Evolutionary conservation across 2,329 filamentous ascomycete species (phyloP).

Genomic region (Verticillium alfalfae): DNA sequence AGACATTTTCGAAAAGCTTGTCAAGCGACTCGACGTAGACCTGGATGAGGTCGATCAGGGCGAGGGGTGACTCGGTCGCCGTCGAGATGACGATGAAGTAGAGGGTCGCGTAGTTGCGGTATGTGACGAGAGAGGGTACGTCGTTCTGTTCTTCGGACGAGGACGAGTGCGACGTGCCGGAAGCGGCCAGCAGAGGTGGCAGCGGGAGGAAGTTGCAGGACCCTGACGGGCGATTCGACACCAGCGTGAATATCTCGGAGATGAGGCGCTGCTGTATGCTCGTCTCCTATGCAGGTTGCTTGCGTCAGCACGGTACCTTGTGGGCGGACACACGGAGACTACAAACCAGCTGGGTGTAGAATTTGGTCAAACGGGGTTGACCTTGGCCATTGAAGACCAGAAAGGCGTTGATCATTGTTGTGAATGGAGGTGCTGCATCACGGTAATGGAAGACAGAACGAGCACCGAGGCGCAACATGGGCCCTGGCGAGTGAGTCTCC

Average conservation of each 20-base stretch:
- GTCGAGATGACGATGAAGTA: conserved; percentile 99
- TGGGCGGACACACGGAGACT: neutral
- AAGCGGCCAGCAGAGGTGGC: conserved; percentile 58
- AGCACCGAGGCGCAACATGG: neutral
- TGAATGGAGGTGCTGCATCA: conserved; percentile 15
- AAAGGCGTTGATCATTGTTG: conserved; percentile 92
- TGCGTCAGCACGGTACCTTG: neutral
- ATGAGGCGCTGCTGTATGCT: conserved; percentile 95
- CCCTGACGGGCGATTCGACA: conserved; percentile 83
- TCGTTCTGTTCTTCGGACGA: conserved; percentile 72
- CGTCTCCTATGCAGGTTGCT: conserved; percentile 65
- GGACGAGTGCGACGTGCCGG: conserved; percentile 58
- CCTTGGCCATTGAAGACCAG: conserved; percentile 98
- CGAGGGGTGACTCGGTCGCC: conserved; percentile 90
- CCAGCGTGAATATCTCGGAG: conserved; percentile 93
- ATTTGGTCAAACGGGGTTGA: conserved; percentile 93
- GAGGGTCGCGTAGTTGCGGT: conserved; percentile 95
- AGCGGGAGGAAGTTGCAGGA: conserved; percentile 95
- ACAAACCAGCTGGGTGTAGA: conserved; percentile 89
- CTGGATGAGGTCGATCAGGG: conserved; percentile 93
- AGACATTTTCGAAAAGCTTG: conserved; percentile 95
- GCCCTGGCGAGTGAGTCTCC: neutral
- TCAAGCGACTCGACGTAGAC: conserved; percentile 97
- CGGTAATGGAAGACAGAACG: neutral
- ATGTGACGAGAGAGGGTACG: conserved; percentile 90